A percentile compares a stretch with the other conserved stretches of the same genome.
Evolutionary conservation across 2,329 filamentous ascomycete species (phyloP).

Genomic region (Scedosporium dehoogii): DNA sequence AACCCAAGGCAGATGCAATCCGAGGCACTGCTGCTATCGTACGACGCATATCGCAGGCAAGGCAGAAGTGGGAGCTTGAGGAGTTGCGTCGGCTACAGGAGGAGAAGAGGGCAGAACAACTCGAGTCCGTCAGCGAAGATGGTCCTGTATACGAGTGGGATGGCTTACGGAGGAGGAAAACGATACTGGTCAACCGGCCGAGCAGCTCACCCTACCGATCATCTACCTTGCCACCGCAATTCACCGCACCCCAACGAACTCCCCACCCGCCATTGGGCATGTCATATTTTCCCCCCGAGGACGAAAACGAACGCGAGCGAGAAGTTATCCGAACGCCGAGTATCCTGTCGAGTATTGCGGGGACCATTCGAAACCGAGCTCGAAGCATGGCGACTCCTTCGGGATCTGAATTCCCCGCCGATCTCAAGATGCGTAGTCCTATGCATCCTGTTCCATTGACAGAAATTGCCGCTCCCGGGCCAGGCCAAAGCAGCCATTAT

Average conservation of each 20-base stretch:
- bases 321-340: conserved; percentile 19
- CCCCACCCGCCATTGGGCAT: conserved; percentile 75
- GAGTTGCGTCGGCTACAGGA: conserved; percentile 71
- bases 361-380: conserved; percentile 38
- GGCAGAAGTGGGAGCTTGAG: conserved; percentile 68
- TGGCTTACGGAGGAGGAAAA: conserved; percentile 66
- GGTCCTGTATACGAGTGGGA: conserved; percentile 77
- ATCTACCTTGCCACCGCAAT: conserved; percentile 18
- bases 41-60: conserved; percentile 64
- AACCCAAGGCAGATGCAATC: conserved; percentile 93
- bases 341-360: conserved; percentile 45
- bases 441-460: conserved; percentile 54
- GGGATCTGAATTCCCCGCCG: conserved; percentile 18
- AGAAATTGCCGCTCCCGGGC: conserved; percentile 44
- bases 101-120: conserved; percentile 60
- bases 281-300: conserved; percentile 67
- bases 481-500: conserved; percentile 18
- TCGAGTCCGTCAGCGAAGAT: conserved; percentile 69
- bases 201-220: conserved; percentile 16
- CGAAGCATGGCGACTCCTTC: conserved; percentile 24
- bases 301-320: conserved; percentile 43
- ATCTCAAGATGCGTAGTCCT: conserved; percentile 37
- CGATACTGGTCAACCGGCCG: conserved; percentile 24
- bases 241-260: conserved; percentile 22
- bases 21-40: conserved; percentile 84